A percentile compares a stretch with the other conserved stretches of the same genome.
phyloP scores from a whole-genome alignment of 164 flowering plant species.

The Tinospora cordifolia region DNA sequence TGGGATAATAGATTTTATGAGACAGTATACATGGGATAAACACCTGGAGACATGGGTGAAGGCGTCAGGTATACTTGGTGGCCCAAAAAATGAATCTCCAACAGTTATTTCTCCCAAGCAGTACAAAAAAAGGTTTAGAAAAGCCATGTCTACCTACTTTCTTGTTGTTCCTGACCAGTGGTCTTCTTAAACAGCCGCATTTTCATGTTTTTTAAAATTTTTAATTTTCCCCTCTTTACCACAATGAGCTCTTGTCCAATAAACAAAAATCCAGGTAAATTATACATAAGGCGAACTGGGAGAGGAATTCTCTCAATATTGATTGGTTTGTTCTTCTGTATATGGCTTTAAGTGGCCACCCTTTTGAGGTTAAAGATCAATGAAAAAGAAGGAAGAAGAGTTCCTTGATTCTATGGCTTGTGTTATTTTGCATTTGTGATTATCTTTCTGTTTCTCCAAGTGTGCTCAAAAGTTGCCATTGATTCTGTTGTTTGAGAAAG shows the following conservation, averaged over 20 bases:
- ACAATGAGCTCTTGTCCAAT: conserved; percentile 7
- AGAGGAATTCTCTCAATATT: conserved; percentile 1
- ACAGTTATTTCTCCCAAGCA: conserved; percentile 75
- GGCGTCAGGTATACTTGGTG: conserved; percentile 71
- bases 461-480: background rate
- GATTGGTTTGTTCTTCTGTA: conserved; percentile 8
- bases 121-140: conserved; percentile 79
- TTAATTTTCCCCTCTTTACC: background rate
- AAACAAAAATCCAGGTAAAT: background rate
- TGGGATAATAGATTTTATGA: conserved; percentile 79
- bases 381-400: conserved; percentile 3
- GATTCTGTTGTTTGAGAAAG: background rate
- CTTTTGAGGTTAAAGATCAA: conserved; percentile 2
- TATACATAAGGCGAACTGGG: background rate
- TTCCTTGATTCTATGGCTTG: background rate
- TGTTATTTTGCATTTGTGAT: background rate
- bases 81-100: conserved; percentile 68
- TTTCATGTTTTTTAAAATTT: background rate
- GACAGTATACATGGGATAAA: conserved; percentile 91
- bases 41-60: conserved; percentile 89
- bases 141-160: conserved; percentile 80
- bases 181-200: conserved; percentile 30
- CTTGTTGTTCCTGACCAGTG: conserved; percentile 73
- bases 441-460: background rate
- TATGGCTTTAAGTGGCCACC: conserved; percentile 1